Evolutionary conservation across 345 rosid genomes (phyloP), one percentile per base, ranked within the genome.

Genomic region (Populus deltoides): DNA sequence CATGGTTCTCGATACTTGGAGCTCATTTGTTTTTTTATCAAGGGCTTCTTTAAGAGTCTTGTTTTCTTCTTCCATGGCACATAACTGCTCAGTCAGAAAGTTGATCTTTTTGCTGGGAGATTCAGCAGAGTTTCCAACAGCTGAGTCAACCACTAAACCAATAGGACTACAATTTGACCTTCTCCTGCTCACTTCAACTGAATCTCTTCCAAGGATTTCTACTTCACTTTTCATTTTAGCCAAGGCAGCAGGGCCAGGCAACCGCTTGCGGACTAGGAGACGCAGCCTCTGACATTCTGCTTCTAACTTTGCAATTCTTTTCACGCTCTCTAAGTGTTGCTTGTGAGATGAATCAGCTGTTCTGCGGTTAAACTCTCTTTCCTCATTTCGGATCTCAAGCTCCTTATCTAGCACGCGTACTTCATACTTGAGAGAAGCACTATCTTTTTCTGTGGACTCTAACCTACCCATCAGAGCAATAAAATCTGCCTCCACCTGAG

Each of bases 241-340:
- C 83, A 93, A 5, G 63, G 97, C 86, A 69, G 93, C 97, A 0
- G 98, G 96, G 73, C 96, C 98, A 0, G 98, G 98, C 76, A 93
- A 83, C 59, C 94, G 85, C 86, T 96, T 96, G 75, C 92, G 86
- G 41, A 96, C 97, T 27, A 93, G 86, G 41, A 92, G 61, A 35
- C 97, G 90, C 67, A 96, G 83, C 89, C 97, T 86, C 76, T 92
- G 98, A 84, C 97, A 93, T 85, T 96, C 99, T 61, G 92, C 82
- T 88, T 96, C 98, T 47, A 96, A 83, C 88, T 90, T 96, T 0
- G 97, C 90, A 77, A 96, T 89, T 81, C 90, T 93, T 87, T 88
- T 96, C 57, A 86, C 94, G 76, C 88, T 90, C 88, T 93, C 97
- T 36, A 92, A 79, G 78, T 93, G 93, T 72, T 90, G 94, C 81